Percentiles rank a stretch among this genome's conserved stretches.
Evolutionary conservation across 169 alveolate species (phyloP).

Genomic region (Miamiensis avidus): DNA sequence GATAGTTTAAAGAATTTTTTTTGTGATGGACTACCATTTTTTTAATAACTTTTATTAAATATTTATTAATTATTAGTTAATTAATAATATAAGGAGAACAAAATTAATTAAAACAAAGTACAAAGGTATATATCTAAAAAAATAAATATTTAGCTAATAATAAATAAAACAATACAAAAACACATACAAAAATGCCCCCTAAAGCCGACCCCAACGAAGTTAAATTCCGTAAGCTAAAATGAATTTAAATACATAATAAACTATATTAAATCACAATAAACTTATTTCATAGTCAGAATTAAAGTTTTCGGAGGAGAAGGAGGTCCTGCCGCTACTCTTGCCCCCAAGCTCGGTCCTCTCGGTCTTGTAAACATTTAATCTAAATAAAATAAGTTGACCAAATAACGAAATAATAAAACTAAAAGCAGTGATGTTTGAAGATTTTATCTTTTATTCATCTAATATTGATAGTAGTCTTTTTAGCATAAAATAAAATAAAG

Average conservation of each 20-base stretch:
- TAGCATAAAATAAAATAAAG: too few species aligned
- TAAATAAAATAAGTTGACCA: too few species aligned
- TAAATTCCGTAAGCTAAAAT: conserved; percentile 29
- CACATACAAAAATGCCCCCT: conserved; percentile 50
- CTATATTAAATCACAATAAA: neutral
- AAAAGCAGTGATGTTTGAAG: too few species aligned
- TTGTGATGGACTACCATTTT: neutral
- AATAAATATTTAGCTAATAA: too few species aligned
- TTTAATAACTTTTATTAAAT: too few species aligned
- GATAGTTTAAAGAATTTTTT: too few species aligned
- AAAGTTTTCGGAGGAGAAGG: conserved; percentile 58
- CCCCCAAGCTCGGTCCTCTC: conserved; percentile 54
- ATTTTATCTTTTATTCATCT: too few species aligned
- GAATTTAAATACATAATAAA: too few species aligned
- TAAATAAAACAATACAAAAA: conserved; percentile 31
- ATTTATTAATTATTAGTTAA: too few species aligned
- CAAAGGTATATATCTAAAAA: neutral
- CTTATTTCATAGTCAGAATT: conserved; percentile 29
- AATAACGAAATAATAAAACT: too few species aligned
- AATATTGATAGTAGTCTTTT: too few species aligned
- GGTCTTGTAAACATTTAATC: conserved; percentile 37
- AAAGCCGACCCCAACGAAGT: conserved; percentile 57
- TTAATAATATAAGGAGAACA: neutral
- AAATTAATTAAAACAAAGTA: neutral
- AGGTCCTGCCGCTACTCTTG: conserved; percentile 54